Evolutionary conservation across 2,329 filamentous ascomycete species (phyloP).

Genomic region (Coleophoma eucalyptorum): DNA sequence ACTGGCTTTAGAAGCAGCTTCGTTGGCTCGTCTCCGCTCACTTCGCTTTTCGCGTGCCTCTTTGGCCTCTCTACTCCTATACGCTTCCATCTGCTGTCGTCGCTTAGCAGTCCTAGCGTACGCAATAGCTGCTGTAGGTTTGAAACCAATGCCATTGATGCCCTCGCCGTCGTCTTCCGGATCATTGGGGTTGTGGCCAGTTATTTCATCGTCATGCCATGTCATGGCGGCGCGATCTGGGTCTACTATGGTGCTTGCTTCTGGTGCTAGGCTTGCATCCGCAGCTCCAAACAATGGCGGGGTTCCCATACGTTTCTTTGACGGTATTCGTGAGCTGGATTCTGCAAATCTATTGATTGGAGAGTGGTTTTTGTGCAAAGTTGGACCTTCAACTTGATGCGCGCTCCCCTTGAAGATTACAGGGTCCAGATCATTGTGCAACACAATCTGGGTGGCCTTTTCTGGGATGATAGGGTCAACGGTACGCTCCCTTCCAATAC

Average conservation of each 20-base stretch:
- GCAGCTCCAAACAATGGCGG: slow-evolving; percentile 13
- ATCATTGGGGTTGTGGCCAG: slow-evolving; percentile 60
- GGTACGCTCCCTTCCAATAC: slow-evolving; percentile 8
- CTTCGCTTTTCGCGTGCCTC: slow-evolving; percentile 53
- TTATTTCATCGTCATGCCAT: slow-evolving; percentile 67
- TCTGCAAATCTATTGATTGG: slow-evolving; percentile 23
- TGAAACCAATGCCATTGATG: slow-evolving; percentile 66
- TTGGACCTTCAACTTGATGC: slow-evolving; percentile 7
- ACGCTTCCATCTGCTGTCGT: slow-evolving; percentile 58
- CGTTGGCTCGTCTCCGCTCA: slow-evolving; percentile 39
- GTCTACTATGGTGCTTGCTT: slow-evolving; percentile 14
- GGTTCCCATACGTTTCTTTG: slow-evolving; percentile 20
- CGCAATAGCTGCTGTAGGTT: slow-evolving; percentile 57
- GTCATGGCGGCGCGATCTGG: slow-evolving; percentile 51
- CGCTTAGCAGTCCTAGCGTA: slow-evolving; percentile 53
- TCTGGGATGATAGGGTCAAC: slow-evolving; percentile 10
- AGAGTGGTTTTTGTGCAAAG: slow-evolving; percentile 19
- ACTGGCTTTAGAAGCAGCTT: slow-evolving; percentile 2
- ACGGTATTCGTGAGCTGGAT: slow-evolving; percentile 17
- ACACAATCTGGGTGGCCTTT: slow-evolving; percentile 8
- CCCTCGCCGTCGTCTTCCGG: slow-evolving; percentile 64
- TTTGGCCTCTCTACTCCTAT: slow-evolving; percentile 56
- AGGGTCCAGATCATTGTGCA: slow-evolving; percentile 21
- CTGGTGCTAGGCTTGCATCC: slow-evolving; percentile 3
- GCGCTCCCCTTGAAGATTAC: slow-evolving; percentile 20